Conservation (phyloP, 106 monocot species). For the Dioscorea dumetorum region DNA sequence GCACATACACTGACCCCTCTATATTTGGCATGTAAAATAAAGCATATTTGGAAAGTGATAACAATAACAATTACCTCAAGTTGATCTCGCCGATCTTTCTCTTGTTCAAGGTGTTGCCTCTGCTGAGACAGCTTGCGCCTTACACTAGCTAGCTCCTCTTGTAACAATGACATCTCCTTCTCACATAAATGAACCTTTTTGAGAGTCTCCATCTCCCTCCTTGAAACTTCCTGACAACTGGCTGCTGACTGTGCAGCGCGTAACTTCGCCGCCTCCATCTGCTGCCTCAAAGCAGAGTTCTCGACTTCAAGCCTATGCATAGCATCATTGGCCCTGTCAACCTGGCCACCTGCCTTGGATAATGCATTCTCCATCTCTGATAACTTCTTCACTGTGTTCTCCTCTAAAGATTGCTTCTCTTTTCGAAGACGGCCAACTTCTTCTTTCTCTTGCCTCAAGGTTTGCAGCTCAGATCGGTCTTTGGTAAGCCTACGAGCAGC, state of each 20-base stretch:
- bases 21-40: no score
- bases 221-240: slow-evolving; percentile 51
- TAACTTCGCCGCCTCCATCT: slow-evolving; percentile 75
- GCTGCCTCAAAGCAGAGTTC: slow-evolving; percentile 56
- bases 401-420: slow-evolving; percentile 67
- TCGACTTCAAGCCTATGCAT: slow-evolving; percentile 45
- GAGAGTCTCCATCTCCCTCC: slow-evolving; percentile 41
- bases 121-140: slow-evolving; percentile 40
- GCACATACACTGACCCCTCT: no score
- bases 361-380: slow-evolving; percentile 77
- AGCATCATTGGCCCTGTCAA: slow-evolving; percentile 44
- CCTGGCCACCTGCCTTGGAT: slow-evolving; percentile 50
- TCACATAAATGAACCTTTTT: slow-evolving; percentile 72
- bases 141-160: slow-evolving; percentile 58
- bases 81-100: slow-evolving; percentile 43
- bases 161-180: slow-evolving; percentile 36
- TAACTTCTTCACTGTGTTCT: slow-evolving; percentile 67
- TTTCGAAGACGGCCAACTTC: slow-evolving; percentile 66
- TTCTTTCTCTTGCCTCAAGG: slow-evolving; percentile 64
- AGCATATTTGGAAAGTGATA: neutral
- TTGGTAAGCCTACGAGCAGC: slow-evolving; percentile 59
- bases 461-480: slow-evolving; percentile 69
- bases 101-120: slow-evolving; percentile 46
- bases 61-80: slow-evolving; percentile 42
- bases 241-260: slow-evolving; percentile 60